These are phyloP conservation scores for Scheffersomyces cryptocercus DNA, from an alignment of 1,139 yeast genomes.

Conservation along the genomic window DNA sequence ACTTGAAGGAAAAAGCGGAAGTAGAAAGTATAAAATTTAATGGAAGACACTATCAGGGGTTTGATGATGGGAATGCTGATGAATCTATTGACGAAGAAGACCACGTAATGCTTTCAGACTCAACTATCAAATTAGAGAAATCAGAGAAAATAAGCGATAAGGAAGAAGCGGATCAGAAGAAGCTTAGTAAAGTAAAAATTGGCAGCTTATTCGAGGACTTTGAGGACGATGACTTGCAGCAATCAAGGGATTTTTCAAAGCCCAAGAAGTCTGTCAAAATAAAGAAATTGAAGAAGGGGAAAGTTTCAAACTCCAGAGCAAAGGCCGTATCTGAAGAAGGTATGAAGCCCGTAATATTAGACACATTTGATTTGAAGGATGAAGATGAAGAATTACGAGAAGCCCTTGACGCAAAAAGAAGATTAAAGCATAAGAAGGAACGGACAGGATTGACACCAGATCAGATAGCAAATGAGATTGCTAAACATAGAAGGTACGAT, in stretches of 20 bases:
- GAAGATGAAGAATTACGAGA: conserved; percentile 48
- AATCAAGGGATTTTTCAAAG: conserved; percentile 7
- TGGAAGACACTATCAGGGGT: conserved; percentile 21
- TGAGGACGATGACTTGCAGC: conserved; percentile 29
- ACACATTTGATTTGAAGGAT: conserved; percentile 33
- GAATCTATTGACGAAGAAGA: conserved; percentile 16
- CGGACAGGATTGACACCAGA: conserved; percentile 38
- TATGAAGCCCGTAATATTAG: conserved; percentile 30
- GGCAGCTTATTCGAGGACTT: too few relatives aligned
- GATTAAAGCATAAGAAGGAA: conserved; percentile 33
- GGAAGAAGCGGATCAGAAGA: conserved; percentile 16
- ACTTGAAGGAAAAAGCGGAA: conserved; percentile 22
- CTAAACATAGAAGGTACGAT: conserved; percentile 28
- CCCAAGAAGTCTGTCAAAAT: conserved; percentile 16
- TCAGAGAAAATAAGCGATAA: conserved; percentile 12
- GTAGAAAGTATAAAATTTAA: conserved; percentile 27
- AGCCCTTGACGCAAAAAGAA: conserved; percentile 41
- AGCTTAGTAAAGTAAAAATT: too few relatives aligned
- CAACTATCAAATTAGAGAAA: conserved; percentile 8
- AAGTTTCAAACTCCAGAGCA: conserved; percentile 8
- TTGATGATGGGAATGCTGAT: conserved; percentile 15
- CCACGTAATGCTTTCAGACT: conserved; percentile 11
- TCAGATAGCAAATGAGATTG: conserved; percentile 49
- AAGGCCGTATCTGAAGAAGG: conserved; percentile 11
- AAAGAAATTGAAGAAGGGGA: conserved; percentile 20